A percentile compares a stretch with the other conserved stretches of the same genome.
Evolutionary conservation across 208 protist genomes (phyloP).

Genomic region (Trypanosoma rangeli): DNA sequence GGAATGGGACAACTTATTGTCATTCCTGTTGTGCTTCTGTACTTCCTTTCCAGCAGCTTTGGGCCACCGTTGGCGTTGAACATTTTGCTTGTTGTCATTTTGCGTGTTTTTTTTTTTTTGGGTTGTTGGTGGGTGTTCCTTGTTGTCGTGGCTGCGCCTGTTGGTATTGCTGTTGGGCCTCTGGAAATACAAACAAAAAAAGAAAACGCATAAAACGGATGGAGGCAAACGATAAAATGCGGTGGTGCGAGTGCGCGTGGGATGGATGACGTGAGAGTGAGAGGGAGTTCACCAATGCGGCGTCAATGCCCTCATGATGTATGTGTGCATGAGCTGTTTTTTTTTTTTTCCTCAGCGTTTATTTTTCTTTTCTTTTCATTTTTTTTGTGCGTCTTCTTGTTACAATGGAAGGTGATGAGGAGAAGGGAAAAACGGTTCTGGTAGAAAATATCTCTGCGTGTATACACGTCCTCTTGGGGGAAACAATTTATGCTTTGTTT

Average conservation of each 20-base stretch:
- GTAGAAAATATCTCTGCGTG: neutral
- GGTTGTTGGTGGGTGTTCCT: neutral
- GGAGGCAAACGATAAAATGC: neutral
- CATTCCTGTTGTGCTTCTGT: neutral
- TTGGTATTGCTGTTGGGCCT: neutral
- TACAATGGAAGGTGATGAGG: neutral
- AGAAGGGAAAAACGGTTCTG: neutral
- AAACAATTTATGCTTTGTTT: neutral
- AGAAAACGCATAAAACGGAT: neutral
- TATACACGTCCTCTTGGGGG: neutral
- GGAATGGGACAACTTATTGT: neutral
- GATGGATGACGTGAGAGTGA: neutral
- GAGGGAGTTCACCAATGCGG: neutral
- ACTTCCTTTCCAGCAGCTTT: neutral
- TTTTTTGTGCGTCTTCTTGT: neutral
- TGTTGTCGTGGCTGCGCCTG: neutral
- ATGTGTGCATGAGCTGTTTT: neutral
- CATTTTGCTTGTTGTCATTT: neutral
- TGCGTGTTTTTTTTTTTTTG: neutral
- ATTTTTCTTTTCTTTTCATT: neutral
- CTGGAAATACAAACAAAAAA: neutral
- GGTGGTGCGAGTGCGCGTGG: neutral
- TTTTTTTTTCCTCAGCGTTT: conserved; percentile 7
- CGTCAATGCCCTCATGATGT: neutral
- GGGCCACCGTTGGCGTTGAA: neutral